phyloP scores from a whole-genome alignment of 345 rosid genomes.

The Citrus mangshanensis region DNA sequence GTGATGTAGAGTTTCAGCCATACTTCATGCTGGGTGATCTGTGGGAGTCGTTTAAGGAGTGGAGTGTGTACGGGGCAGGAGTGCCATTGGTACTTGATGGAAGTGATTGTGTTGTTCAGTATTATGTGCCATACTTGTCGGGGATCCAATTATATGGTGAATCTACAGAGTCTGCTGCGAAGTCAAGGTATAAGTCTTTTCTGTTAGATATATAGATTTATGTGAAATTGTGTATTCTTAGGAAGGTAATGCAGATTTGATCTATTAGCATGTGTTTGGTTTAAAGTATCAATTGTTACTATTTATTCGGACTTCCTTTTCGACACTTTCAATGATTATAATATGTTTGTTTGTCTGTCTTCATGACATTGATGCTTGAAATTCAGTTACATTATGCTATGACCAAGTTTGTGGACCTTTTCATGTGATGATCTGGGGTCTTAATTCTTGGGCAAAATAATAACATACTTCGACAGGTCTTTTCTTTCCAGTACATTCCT shows the following conservation, averaged over 20 bases:
- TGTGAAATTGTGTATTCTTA: neutral
- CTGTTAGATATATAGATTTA: neutral
- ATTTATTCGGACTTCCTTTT: neutral
- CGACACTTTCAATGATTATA: neutral
- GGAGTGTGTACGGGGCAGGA: constrained; percentile 89
- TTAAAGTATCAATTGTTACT: neutral
- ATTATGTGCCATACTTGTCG: constrained; percentile 83
- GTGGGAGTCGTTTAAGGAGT: constrained; percentile 81
- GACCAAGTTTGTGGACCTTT: neutral
- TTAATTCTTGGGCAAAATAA: neutral
- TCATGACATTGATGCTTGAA: neutral
- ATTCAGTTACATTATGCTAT: neutral
- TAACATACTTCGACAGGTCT: neutral
- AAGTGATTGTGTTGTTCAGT: constrained; percentile 65
- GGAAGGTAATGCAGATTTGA: neutral
- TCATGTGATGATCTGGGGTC: neutral
- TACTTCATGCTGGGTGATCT: constrained; percentile 68
- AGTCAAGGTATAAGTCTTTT: constrained; percentile 33
- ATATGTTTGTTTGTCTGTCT: neutral
- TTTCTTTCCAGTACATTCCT: neutral
- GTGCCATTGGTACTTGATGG: constrained; percentile 72
- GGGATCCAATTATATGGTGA: constrained; percentile 81
- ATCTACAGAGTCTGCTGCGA: constrained; percentile 23
- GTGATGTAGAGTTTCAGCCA: constrained; percentile 40
- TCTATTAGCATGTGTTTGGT: neutral